Evolutionary conservation across 176 grass and related monocot genomes (phyloP).

Genomic region (Zizania latifolia): DNA sequence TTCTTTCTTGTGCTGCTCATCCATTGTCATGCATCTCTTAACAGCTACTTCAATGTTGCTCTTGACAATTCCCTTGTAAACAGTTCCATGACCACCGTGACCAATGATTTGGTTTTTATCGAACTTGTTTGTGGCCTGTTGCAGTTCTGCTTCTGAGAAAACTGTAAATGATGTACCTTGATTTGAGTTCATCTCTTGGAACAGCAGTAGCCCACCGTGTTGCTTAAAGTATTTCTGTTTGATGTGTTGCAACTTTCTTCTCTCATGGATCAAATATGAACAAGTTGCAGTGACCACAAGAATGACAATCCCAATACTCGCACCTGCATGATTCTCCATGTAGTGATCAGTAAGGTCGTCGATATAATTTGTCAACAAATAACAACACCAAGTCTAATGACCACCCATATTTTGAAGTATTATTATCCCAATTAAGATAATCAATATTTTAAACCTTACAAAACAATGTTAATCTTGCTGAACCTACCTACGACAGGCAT

Average conservation of each 20-base stretch:
- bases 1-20: not conserved
- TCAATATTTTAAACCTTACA: not conserved
- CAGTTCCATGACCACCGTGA: not conserved
- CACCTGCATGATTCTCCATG: no score
- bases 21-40: not conserved
- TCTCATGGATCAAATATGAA: not conserved
- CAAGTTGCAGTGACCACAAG: not conserved
- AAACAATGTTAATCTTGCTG: not conserved
- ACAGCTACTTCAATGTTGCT: not conserved
- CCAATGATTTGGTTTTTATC: not conserved
- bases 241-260: not conserved
- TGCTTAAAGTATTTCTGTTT: not conserved
- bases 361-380: not conserved
- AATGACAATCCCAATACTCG: not conserved
- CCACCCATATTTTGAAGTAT: no score
- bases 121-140: not conserved
- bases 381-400: no score
- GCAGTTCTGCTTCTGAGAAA: not conserved
- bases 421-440: not conserved
- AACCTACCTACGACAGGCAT: not conserved
- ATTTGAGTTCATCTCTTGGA: not conserved
- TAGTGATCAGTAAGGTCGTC: no score
- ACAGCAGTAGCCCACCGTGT: not conserved
- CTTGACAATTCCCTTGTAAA: not conserved
- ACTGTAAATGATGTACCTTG: not conserved